Percentiles rank a stretch among this genome's conserved stretches.
phyloP scores from a whole-genome alignment of 2,329 filamentous ascomycete species.

The Chaetomium olivaceum region DNA sequence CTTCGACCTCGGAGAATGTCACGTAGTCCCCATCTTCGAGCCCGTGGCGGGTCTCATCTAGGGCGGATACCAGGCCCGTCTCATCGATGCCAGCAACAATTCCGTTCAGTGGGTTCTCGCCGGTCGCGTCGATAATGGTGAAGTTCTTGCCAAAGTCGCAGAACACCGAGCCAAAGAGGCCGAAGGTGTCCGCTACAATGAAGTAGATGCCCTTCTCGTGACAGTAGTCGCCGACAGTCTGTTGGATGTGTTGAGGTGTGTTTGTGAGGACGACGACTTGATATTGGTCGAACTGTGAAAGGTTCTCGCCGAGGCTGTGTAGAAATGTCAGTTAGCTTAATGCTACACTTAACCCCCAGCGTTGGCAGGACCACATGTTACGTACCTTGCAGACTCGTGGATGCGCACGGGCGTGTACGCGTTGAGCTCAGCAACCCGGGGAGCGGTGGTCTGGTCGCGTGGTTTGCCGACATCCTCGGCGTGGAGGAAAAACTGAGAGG shows the following conservation, averaged over 20 bases:
- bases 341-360: background rate
- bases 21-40: constrained; percentile 96
- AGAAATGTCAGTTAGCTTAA: constrained; percentile 20
- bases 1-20: constrained; percentile 89
- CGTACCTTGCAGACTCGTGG: constrained; percentile 61
- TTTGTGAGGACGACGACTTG: constrained; percentile 91
- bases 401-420: constrained; percentile 90
- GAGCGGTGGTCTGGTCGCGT: constrained; percentile 81
- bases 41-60: constrained; percentile 93
- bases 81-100: constrained; percentile 90
- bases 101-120: constrained; percentile 81
- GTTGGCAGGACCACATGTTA: background rate
- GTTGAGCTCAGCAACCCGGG: constrained; percentile 90
- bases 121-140: constrained; percentile 83
- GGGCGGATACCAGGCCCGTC: constrained; percentile 84
- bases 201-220: constrained; percentile 92
- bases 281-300: constrained; percentile 83
- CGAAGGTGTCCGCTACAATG: constrained; percentile 84
- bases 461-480: constrained; percentile 88
- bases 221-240: constrained; percentile 86
- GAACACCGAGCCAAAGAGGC: constrained; percentile 93
- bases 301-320: constrained; percentile 68
- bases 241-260: constrained; percentile 76
- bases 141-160: constrained; percentile 97
- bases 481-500: constrained; percentile 95